Evolutionary conservation across 768 basidiomycete genomes (phyloP).

Genomic region (Agaricus bisporus): DNA sequence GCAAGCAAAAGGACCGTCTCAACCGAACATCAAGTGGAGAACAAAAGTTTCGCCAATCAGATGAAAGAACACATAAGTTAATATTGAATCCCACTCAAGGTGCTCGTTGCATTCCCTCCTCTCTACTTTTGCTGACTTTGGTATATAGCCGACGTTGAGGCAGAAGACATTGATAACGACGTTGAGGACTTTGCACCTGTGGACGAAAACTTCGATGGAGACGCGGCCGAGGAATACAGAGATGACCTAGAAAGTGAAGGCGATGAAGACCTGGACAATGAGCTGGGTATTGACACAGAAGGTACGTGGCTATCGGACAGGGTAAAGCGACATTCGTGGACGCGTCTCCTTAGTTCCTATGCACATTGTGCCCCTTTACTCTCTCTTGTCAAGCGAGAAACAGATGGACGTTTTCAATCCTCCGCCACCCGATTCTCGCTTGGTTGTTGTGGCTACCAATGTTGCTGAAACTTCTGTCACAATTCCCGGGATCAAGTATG

Average conservation of each 20-base stretch:
- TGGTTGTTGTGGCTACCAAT: constrained; percentile 94
- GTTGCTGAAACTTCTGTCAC: constrained; percentile 96
- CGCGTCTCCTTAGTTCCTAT: constrained; percentile 60
- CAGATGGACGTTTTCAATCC: constrained; percentile 91
- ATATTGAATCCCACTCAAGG: constrained; percentile 44
- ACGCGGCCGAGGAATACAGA: constrained; percentile 60
- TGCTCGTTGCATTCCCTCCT: constrained; percentile 15
- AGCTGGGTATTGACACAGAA: constrained; percentile 60
- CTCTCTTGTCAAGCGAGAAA: constrained; percentile 85
- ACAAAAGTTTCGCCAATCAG: constrained; percentile 13
- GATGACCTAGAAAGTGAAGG: constrained; percentile 75
- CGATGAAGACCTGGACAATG: constrained; percentile 49
- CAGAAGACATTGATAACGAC: constrained; percentile 62
- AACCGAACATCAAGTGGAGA: constrained; percentile 12
- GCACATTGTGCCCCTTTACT: constrained; percentile 93
- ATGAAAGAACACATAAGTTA: constrained; percentile 16
- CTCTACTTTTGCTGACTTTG: neutral
- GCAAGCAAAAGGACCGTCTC: constrained; percentile 29
- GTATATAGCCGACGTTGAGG: constrained; percentile 62
- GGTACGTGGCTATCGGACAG: constrained; percentile 30
- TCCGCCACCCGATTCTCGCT: constrained; percentile 73
- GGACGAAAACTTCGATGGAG: constrained; percentile 57
- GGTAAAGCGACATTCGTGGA: neutral
- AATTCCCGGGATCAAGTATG: constrained; percentile 95
- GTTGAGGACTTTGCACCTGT: constrained; percentile 5